Conservation (phyloP, 1,284 basidiomycete genomes). For the Naganishia cerealis region DNA sequence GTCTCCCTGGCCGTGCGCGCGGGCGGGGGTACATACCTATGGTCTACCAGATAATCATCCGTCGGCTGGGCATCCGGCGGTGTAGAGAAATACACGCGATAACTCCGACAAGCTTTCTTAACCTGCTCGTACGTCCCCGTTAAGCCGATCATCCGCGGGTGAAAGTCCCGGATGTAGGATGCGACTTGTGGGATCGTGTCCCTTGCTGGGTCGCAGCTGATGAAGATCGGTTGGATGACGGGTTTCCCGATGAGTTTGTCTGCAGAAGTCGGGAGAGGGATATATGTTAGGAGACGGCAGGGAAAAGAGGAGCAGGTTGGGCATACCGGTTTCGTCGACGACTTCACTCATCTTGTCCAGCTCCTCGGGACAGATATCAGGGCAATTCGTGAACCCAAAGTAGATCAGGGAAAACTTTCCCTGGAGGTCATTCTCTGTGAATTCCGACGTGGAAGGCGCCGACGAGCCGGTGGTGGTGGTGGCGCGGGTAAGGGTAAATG, state of each 20-base stretch:
- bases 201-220: conserved; percentile 92
- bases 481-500: conserved; percentile 67
- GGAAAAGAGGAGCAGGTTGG: conserved; percentile 11
- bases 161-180: conserved; percentile 72
- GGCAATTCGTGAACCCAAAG: conserved; percentile 96
- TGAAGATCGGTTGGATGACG: conserved; percentile 78
- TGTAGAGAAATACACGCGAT: conserved; percentile 97
- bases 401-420: conserved; percentile 86
- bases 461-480: background rate
- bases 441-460: conserved; percentile 61
- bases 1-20: background rate
- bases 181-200: conserved; percentile 67
- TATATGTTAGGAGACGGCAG: background rate
- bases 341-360: conserved; percentile 90
- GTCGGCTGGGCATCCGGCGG: conserved; percentile 74
- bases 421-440: conserved; percentile 79
- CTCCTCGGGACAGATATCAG: conserved; percentile 97
- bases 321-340: conserved; percentile 72
- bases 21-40: conserved; percentile 54
- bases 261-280: conserved; percentile 43
- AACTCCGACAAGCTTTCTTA: conserved; percentile 87
- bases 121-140: conserved; percentile 82
- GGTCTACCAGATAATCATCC: conserved; percentile 92
- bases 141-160: conserved; percentile 83
- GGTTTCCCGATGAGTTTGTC: conserved; percentile 65